Base-by-base conservation (phyloP, 768 basidiomycete genomes). In the Rhodotorula diobovata region DNA sequence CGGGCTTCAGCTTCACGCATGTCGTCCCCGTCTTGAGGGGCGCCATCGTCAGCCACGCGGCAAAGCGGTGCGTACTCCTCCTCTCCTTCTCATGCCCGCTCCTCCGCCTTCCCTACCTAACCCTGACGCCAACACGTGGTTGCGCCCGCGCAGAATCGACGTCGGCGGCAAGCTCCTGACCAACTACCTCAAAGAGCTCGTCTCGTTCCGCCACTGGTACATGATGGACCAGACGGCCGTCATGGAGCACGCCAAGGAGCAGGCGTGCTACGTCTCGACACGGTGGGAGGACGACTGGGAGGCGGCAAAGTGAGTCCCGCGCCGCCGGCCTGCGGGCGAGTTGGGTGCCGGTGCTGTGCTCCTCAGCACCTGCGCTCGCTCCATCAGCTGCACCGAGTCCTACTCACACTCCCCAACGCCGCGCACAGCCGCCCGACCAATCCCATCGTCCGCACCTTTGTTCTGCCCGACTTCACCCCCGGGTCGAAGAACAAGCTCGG, bases 201-300 rank as follows among this genome's bases (percentile, higher is more conserved):
- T 94, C 11, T 95, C 93, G 21, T 97, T 90, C 80, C 88, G 95
- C 55, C 94, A 97, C 79, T 97, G 91, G 90, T 91, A 97, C 80
- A 92, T 97, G 90, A 93, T 94, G 88, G 93, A 96, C 77, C 89
- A 97, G 80, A 94, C 92, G 5, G 87, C 89, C 80, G 90, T 97
- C 78, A 88, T 96, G 84, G 93, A 95, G 81, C 86, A 89, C 77
- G 89, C 92, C 77, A 93, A 95, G 80, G 93, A 97, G 80, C 80
- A 86, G 25, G 93, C 91, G 79, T 93, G 92, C 81, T 96, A 88
- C 80, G 89, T 95, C 66, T 87, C 91, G 21, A 82, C 82, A 30
- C 76, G 80, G 77, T 93, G 90, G 82, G 84, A 83, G 68, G 78
- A 80, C 58, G 93, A 96, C 80, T 81, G 92, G 67, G 89, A 93